Evolutionary conservation across 2,329 filamentous ascomycete genomes (phyloP), one percentile per base, ranked within the genome.

Genomic region (Stagonosporopsis cucurbitacearum): DNA sequence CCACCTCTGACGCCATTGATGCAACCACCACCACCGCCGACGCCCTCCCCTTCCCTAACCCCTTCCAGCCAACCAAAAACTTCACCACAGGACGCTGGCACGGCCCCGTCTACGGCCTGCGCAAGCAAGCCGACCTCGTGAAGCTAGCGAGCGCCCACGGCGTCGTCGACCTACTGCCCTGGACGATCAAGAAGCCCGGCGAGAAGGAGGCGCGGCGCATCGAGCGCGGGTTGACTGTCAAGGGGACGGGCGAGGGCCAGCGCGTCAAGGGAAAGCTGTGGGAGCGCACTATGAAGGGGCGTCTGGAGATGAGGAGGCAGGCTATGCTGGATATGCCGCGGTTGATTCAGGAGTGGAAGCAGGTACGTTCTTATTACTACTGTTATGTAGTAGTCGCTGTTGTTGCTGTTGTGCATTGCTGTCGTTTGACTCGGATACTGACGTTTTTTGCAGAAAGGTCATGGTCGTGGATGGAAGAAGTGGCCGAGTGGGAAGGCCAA

Each of bases 321-420:
- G 95, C 95, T 57, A 97, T 98, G 91, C 77, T 96, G 80, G 88
- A 88, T 57, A 99, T 99, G 95, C 92, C 94, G 62, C 86, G 89
- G 71, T 85, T 98, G 80, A 91, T 99, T 75, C 86, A 89, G 77
- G 83, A 90, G 76, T 99, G 94, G 95, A 96, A 96, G 80, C 88
- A 90, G 86, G 91, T 95, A 80, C 75, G 86, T 65, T 46, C 32
- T 17, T 12, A 17, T 12, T 13, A 6, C 15, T 25, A 12, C n/a
- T n/a, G n/a, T n/a, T n/a, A n/a, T n/a, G n/a, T n/a, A n/a, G n/a
- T n/a, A n/a, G n/a, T n/a, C n/a, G n/a, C n/a, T n/a, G n/a, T n/a
- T n/a, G n/a, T n/a, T n/a, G n/a, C n/a, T n/a, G n/a, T n/a, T n/a
- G n/a, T n/a, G n/a, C n/a, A n/a, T n/a, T n/a, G n/a, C n/a, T n/a